Conservation (phyloP, 1,139 yeast genomes). For the Suhomyces coccinellae region DNA sequence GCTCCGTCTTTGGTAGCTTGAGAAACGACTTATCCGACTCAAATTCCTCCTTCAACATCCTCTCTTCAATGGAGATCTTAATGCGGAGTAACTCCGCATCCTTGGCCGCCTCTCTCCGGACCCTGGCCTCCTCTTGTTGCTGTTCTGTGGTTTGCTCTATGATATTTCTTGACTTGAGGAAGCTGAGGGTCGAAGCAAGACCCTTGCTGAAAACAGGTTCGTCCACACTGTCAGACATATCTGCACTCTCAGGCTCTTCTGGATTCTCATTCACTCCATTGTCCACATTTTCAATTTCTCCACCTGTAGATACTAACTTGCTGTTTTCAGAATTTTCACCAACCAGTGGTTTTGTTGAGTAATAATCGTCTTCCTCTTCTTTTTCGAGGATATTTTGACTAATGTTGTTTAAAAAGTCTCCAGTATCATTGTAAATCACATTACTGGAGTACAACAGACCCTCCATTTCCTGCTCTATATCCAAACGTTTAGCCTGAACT, state of each 20-base stretch:
- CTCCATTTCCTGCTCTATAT: conserved; percentile 31
- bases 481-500: conserved; percentile 29
- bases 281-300: conserved; percentile 5
- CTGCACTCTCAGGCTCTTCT: conserved; percentile 8
- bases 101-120: conserved; percentile 31
- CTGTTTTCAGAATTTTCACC: conserved; percentile 8
- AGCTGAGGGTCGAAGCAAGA: conserved; percentile 56
- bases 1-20: conserved; percentile 31
- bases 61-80: conserved; percentile 38
- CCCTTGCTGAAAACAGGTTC: conserved; percentile 44
- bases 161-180: conserved; percentile 50
- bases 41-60: conserved; percentile 43
- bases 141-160: conserved; percentile 21
- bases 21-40: conserved; percentile 31
- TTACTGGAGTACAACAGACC: conserved; percentile 13
- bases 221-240: neutral
- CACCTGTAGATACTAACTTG: conserved; percentile 5
- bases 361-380: conserved; percentile 19
- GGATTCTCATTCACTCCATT: conserved; percentile 5
- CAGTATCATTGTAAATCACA: conserved; percentile 55
- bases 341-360: neutral
- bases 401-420: conserved; percentile 50
- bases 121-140: conserved; percentile 18
- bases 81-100: conserved; percentile 36
- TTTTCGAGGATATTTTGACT: conserved; percentile 12